A percentile compares a stretch with the other conserved stretches of the same genome.
These are phyloP conservation scores for Rhododendron griersonianum DNA, from an alignment of 148 eudicot genomes.

Conservation along the genomic window DNA sequence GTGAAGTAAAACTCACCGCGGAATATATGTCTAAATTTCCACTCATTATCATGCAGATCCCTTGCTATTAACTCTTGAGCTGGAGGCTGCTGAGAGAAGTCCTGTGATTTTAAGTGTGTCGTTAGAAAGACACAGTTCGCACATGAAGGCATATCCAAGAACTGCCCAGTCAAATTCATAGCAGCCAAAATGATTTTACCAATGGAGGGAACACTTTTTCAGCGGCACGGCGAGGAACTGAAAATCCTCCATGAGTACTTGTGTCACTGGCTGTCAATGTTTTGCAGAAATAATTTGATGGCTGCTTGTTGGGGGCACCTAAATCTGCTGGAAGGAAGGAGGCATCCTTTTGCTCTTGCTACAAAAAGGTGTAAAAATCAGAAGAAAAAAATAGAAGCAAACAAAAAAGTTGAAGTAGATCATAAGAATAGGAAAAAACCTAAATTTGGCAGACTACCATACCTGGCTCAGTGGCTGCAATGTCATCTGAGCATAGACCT, in stretches of 20 bases:
- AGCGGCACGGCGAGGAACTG: conserved; percentile 97
- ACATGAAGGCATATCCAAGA: background rate
- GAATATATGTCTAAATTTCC: conserved; percentile 93
- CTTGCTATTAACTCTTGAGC: conserved; percentile 82
- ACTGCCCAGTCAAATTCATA: background rate
- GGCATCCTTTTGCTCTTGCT: conserved; percentile 93
- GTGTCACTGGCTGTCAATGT: conserved; percentile 93
- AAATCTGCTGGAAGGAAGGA: conserved; percentile 76
- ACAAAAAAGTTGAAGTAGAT: background rate
- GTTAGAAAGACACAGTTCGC: background rate
- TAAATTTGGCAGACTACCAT: conserved; percentile 20
- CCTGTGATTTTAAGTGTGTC: conserved; percentile 32
- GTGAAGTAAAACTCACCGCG: conserved; percentile 47
- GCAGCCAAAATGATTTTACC: conserved; percentile 33
- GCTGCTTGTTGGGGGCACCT: conserved; percentile 82
- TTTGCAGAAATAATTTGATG: conserved; percentile 88
- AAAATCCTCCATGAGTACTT: conserved; percentile 94
- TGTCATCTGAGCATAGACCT: conserved; percentile 95
- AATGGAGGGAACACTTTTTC: conserved; percentile 97
- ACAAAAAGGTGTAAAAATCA: conserved; percentile 4
- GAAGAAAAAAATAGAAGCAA: background rate
- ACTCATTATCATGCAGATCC: conserved; percentile 88
- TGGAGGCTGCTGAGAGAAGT: conserved; percentile 89
- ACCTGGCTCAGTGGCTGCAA: conserved; percentile 79
- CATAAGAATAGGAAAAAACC: background rate